Percentiles rank a stretch among this genome's conserved stretches.
These are phyloP conservation scores for Petunia hybrid DNA, from an alignment of 305 asterid species.

Conservation along the genomic window DNA sequence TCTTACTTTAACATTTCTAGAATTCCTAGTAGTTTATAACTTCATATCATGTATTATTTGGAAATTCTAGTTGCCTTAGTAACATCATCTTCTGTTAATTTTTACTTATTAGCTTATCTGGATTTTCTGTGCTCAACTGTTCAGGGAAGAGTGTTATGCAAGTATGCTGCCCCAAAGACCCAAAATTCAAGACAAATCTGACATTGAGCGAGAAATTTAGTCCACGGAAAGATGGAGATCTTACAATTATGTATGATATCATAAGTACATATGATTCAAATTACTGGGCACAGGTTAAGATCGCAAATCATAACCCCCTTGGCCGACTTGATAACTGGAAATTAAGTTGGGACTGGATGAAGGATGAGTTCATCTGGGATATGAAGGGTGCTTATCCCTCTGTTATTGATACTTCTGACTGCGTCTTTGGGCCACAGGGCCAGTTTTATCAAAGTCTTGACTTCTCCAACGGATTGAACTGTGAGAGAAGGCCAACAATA, in stretches of 20 bases:
- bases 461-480: conserved; percentile 73
- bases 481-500: conserved; percentile 76
- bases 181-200: conserved; percentile 51
- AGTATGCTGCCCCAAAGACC: conserved; percentile 76
- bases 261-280: conserved; percentile 68
- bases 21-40: not conserved
- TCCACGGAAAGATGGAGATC: conserved; percentile 80
- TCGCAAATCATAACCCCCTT: conserved; percentile 82
- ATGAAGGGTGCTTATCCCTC: conserved; percentile 93
- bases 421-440: conserved; percentile 85
- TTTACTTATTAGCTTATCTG: not conserved
- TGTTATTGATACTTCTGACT: conserved; percentile 65
- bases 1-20: too few relatives aligned
- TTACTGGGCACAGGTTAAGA: conserved; percentile 90
- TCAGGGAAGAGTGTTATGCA: conserved; percentile 79
- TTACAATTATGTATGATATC: conserved; percentile 85
- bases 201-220: conserved; percentile 65
- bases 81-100: not conserved
- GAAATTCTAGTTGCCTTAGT: not conserved
- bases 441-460: conserved; percentile 64
- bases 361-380: conserved; percentile 79
- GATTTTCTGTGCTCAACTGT: conserved; percentile 18
- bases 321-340: conserved; percentile 94
- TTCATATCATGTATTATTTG: not conserved
- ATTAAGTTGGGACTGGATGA: conserved; percentile 98